Percentiles rank a stretch among this genome's conserved stretches.
These are phyloP conservation scores for Pythium oligandrum DNA, from an alignment of 352 stramenopile genomes.

Conservation along the genomic window DNA sequence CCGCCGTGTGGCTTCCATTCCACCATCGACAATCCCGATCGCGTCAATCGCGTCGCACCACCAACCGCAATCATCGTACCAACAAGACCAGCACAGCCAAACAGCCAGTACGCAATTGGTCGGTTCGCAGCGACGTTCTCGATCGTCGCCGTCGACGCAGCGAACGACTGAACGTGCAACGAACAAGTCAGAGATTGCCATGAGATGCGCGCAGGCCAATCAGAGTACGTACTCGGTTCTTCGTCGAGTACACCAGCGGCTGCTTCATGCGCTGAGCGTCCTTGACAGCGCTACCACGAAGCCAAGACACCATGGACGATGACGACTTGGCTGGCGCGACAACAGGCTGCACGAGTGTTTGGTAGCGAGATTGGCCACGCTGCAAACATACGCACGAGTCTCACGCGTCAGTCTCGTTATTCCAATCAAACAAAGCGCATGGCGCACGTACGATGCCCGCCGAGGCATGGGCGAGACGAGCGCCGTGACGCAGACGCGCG, in stretches of 20 bases:
- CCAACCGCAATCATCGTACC: slow-evolving; percentile 97
- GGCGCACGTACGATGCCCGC: not conserved
- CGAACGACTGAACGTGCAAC: slow-evolving; percentile 38
- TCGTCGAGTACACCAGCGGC: slow-evolving; percentile 62
- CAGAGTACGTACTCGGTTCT: slow-evolving; percentile 47
- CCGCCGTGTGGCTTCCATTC: slow-evolving; percentile 95
- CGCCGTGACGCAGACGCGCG: slow-evolving; percentile 11
- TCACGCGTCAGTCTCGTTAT: not conserved
- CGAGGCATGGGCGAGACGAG: slow-evolving; percentile 11
- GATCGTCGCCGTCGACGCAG: slow-evolving; percentile 50
- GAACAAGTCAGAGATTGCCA: not conserved
- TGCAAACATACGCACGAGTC: not conserved
- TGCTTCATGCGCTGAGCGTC: slow-evolving; percentile 26
- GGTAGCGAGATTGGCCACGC: slow-evolving; percentile 37
- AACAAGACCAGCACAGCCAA: slow-evolving; percentile 92
- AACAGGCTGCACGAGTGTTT: slow-evolving; percentile 51
- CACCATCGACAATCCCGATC: slow-evolving; percentile 96
- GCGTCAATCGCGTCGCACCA: slow-evolving; percentile 95
- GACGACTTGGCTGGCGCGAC: slow-evolving; percentile 24
- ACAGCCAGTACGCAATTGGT: slow-evolving; percentile 92
- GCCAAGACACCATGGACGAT: slow-evolving; percentile 20
- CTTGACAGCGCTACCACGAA: slow-evolving; percentile 25
- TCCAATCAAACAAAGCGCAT: slow-evolving; percentile 10
- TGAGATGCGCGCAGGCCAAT: not conserved
- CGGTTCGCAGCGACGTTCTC: slow-evolving; percentile 83